These are phyloP conservation scores for Clathrospora elynae DNA, from an alignment of 2,329 filamentous ascomycete species.

Conservation along the genomic window DNA sequence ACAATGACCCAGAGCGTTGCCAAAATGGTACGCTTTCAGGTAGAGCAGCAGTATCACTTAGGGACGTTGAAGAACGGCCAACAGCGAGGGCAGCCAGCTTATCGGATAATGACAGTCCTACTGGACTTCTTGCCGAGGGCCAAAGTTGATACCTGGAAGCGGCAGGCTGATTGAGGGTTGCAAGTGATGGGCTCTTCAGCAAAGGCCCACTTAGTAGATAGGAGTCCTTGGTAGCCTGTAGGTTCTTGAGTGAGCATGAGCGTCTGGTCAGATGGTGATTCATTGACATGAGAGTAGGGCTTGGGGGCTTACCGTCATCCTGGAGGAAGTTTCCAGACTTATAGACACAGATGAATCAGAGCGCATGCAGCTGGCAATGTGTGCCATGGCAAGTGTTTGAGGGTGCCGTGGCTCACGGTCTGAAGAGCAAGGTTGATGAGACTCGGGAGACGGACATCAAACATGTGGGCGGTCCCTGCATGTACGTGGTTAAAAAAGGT, in stretches of 20 bases:
- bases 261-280: constrained; percentile 41
- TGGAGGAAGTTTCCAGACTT: constrained; percentile 44
- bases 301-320: constrained; percentile 35
- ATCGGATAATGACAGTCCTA: constrained; percentile 34
- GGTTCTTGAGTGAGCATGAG: constrained; percentile 43
- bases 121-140: constrained; percentile 42
- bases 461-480: constrained; percentile 50
- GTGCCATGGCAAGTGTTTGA: constrained; percentile 50
- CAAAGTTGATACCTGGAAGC: constrained; percentile 46
- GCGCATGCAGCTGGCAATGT: constrained; percentile 53
- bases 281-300: constrained; percentile 34
- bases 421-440: constrained; percentile 48
- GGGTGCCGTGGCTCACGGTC: constrained; percentile 44
- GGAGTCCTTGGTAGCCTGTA: constrained; percentile 37
- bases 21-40: constrained; percentile 42
- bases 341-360: constrained; percentile 46
- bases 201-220: constrained; percentile 21
- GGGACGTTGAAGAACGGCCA: constrained; percentile 47
- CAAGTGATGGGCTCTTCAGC: constrained; percentile 38
- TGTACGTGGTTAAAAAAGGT: constrained; percentile 41
- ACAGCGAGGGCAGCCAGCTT: constrained; percentile 46
- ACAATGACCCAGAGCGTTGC: constrained; percentile 47
- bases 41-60: constrained; percentile 48
- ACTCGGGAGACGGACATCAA: constrained; percentile 49
- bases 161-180: constrained; percentile 29